A percentile compares a stretch with the other conserved stretches of the same genome.
Conservation (phyloP, 352 stramenopile species). For the Globisporangium mamillatum region DNA sequence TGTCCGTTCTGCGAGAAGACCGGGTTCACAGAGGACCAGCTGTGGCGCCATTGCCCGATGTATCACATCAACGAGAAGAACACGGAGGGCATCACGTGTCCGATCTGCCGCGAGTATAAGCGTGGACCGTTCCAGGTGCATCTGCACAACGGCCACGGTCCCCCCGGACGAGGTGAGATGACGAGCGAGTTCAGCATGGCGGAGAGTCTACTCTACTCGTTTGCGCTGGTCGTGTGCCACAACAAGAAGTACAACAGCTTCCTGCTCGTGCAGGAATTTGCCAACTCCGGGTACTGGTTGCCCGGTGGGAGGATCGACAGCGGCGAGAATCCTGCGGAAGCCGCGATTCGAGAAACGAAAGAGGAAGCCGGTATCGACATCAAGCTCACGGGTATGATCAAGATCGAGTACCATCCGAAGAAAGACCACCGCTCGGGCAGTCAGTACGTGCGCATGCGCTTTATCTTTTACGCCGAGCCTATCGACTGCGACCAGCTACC, state of each 20-base stretch:
- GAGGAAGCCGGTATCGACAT: constrained; percentile 85
- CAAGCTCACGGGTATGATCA: constrained; percentile 69
- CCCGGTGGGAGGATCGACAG: constrained; percentile 75
- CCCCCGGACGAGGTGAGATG: constrained; percentile 73
- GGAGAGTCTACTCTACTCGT: constrained; percentile 74
- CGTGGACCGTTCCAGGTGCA: constrained; percentile 82
- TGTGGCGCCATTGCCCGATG: constrained; percentile 82
- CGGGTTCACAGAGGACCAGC: constrained; percentile 73
- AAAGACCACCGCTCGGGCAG: constrained; percentile 61
- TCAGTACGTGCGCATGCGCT: constrained; percentile 84
- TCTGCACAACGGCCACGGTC: constrained; percentile 81
- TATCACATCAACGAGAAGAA: constrained; percentile 88
- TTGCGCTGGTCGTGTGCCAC: constrained; percentile 81
- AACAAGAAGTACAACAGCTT: constrained; percentile 84
- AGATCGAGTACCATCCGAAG: constrained; percentile 87
- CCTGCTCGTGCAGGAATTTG: constrained; percentile 85
- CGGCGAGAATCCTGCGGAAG: constrained; percentile 70
- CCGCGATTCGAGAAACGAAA: constrained; percentile 83
- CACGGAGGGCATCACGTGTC: constrained; percentile 62
- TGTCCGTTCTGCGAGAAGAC: constrained; percentile 76
- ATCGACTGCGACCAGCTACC: constrained; percentile 72
- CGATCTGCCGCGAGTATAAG: constrained; percentile 64
- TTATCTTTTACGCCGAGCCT: constrained; percentile 82
- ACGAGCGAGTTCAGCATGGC: constrained; percentile 79
- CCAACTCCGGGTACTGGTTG: constrained; percentile 83